These are phyloP conservation scores for Pythium oligandrum DNA, from an alignment of 352 stramenopile genomes.

Conservation along the genomic window DNA sequence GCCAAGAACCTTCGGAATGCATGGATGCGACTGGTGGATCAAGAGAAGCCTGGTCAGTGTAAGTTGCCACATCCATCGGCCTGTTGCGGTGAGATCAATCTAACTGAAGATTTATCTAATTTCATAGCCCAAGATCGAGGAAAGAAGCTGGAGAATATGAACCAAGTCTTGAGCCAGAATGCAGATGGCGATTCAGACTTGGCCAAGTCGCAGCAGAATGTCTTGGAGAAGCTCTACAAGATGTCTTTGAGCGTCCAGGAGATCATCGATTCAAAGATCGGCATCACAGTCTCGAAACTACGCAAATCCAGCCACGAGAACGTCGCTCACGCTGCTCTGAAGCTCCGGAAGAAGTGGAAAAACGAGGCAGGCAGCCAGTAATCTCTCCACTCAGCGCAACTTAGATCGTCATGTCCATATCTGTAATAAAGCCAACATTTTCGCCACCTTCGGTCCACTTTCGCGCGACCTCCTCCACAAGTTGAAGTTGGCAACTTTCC, in stretches of 20 bases:
- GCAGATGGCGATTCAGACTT: constrained; percentile 29
- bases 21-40: constrained; percentile 63
- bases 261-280: constrained; percentile 79
- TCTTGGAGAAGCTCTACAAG: constrained; percentile 52
- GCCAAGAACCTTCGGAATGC: constrained; percentile 59
- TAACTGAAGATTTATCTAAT: too few species aligned
- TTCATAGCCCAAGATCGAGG: constrained; percentile 18
- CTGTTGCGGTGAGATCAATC: too few species aligned
- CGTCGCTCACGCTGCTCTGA: constrained; percentile 45
- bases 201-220: constrained; percentile 31
- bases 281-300: constrained; percentile 66
- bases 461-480: constrained; percentile 1
- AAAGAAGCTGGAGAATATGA: constrained; percentile 48
- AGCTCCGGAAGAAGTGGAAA: constrained; percentile 82
- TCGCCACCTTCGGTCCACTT: background rate
- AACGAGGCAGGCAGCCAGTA: constrained; percentile 25
- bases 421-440: background rate
- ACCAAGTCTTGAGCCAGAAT: constrained; percentile 44
- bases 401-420: background rate
- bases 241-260: constrained; percentile 67
- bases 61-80: background rate
- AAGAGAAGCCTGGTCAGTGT: constrained; percentile 29
- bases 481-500: constrained; percentile 2
- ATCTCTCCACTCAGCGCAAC: background rate
- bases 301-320: constrained; percentile 74